Evolutionary conservation across 179 eudicot species (phyloP).

Genomic region (Actinidia arguta): DNA sequence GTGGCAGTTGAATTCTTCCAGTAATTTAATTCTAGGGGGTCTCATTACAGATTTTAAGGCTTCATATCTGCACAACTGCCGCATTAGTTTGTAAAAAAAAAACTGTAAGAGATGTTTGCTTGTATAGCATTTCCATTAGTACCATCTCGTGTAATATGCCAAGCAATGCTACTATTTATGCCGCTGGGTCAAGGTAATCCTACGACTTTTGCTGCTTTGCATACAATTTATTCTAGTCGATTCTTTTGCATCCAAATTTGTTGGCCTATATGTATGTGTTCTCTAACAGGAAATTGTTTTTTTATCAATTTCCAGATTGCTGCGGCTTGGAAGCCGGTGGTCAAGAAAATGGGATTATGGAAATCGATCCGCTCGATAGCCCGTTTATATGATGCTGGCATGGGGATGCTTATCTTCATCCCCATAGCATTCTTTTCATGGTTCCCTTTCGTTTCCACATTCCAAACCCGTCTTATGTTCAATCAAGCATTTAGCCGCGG

Average conservation of each 20-base stretch:
- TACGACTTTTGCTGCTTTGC: not conserved
- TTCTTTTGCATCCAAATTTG: not conserved
- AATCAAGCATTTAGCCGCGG: conserved; percentile 99
- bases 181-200: not conserved
- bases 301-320: conserved; percentile 69
- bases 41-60: too few relatives aligned
- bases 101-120: too few relatives aligned
- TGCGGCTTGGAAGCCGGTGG: conserved; percentile 90
- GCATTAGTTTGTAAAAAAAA: too few relatives aligned
- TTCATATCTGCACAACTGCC: too few relatives aligned
- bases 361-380: conserved; percentile 91
- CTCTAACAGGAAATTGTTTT: not conserved
- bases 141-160: not conserved
- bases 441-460: conserved; percentile 95
- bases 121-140: not conserved
- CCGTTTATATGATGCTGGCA: conserved; percentile 96
- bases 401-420: conserved; percentile 96
- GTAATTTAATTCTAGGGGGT: too few relatives aligned
- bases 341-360: conserved; percentile 85
- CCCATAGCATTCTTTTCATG: conserved; percentile 92
- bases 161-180: not conserved
- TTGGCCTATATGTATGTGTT: not conserved
- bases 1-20: too few relatives aligned
- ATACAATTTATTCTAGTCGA: not conserved
- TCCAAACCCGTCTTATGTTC: conserved; percentile 99